These are phyloP conservation scores for Alnus rubra DNA, from an alignment of 306 rosid genomes.

Conservation along the genomic window DNA sequence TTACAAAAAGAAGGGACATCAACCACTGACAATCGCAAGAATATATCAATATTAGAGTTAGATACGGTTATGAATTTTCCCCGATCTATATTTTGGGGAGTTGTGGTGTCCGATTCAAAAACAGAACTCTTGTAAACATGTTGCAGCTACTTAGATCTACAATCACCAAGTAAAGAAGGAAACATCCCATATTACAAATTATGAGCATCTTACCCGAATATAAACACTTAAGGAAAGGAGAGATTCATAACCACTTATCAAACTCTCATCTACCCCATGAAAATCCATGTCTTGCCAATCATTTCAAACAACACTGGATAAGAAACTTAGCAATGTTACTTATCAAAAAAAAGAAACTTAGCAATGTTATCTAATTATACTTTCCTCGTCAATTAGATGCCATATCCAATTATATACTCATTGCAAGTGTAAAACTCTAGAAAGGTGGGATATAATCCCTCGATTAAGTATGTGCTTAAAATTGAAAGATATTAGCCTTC, in stretches of 20 bases:
- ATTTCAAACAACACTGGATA: background rate
- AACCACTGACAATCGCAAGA: background rate
- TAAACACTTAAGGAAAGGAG: background rate
- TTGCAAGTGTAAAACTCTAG: background rate
- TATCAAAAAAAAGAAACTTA: background rate
- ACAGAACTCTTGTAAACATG: background rate
- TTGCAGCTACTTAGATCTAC: background rate
- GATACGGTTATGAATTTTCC: background rate
- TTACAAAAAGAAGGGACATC: background rate
- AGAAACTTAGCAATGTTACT: background rate
- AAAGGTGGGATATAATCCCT: background rate
- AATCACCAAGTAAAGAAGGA: background rate
- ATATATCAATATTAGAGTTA: background rate
- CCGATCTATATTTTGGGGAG: background rate
- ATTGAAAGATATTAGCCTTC: background rate
- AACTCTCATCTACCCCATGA: background rate
- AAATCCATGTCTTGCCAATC: background rate
- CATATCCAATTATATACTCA: background rate
- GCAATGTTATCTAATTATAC: background rate
- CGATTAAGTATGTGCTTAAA: background rate
- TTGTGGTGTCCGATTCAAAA: background rate
- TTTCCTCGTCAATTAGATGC: background rate
- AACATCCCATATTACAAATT: background rate
- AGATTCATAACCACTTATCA: background rate
- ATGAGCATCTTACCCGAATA: background rate